Base-by-base conservation (phyloP, 2,329 filamentous ascomycete species). In the Monosporascus sp. region DNA sequence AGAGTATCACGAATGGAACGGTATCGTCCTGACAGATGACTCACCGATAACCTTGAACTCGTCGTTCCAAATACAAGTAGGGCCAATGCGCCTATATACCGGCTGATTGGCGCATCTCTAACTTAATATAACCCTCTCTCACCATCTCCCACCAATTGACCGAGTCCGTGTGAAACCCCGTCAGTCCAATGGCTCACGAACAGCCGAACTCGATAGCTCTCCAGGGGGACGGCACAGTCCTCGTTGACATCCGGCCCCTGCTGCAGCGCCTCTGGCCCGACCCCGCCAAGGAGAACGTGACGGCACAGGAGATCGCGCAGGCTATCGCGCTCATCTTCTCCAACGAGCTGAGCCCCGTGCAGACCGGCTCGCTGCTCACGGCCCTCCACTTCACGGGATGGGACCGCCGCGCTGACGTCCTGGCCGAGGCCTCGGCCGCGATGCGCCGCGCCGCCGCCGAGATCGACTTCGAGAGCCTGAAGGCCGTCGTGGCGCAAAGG, bases 311-410 rank as follows among this genome's bases (percentile, higher is more conserved):
- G 68, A 94, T 99, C 68, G 90, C 93, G 55, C 80, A 87, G n/a
- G 92, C 93, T 51, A 87, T 97, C 62, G 87, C 90, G 5, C 80
- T 93, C 65, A 95, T 97, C 67, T 97, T 97, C 72, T 92, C 91
- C 54, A 87, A 97, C 72, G 84, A 85, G 60, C 78, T 97, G 18
- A 93, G 89, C n/a, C 86, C 89, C 39, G 88, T 92, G 8, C 94
- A 97, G 70, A 88, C 89, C 1, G 89, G 89, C 51, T 88, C 92
- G 39, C 78, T 99, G 52, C 78, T 97, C 50, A 97, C 94, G 65
- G 89, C 91, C 51, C 78, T 99, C 46, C 93, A 97, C 73, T 97
- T 96, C 61, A 96, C 91, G 2, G 85, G 86, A 54, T 83, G 90
- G 69, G 94, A 97, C 70, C 83, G 88, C 59, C 83, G 87, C 58